Evolutionary conservation across 306 rosid genomes (phyloP).

Genomic region (Castanospermum australe): DNA sequence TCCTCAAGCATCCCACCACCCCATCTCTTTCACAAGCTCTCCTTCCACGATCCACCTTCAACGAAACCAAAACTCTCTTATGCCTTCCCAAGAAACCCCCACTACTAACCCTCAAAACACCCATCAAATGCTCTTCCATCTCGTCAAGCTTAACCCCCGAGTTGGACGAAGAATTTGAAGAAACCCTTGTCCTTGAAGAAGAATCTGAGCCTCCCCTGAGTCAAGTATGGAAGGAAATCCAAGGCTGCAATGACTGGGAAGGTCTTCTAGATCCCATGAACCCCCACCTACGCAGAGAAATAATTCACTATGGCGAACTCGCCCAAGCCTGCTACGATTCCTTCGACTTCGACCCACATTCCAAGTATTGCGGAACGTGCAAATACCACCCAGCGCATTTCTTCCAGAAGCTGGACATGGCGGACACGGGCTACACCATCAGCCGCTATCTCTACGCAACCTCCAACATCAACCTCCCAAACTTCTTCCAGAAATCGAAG

Average conservation of each 20-base stretch:
- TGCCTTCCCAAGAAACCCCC: not conserved
- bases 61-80: not conserved
- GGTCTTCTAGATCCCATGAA: conserved; percentile 57
- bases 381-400: conserved; percentile 52
- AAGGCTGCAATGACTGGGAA: conserved; percentile 61
- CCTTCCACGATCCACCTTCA: not conserved
- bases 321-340: conserved; percentile 68
- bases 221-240: conserved; percentile 57
- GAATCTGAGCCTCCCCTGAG: not conserved
- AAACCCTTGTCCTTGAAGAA: not conserved
- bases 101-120: not conserved
- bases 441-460: conserved; percentile 73
- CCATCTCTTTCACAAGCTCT: not conserved
- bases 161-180: not conserved
- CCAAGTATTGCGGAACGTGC: conserved; percentile 74
- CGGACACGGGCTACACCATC: conserved; percentile 42
- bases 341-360: conserved; percentile 69
- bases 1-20: not conserved
- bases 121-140: conserved; percentile 22
- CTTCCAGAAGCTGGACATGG: conserved; percentile 46
- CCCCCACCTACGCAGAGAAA: conserved; percentile 53
- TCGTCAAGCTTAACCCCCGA: conserved; percentile 29
- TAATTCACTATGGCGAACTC: conserved; percentile 61
- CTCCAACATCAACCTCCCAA: conserved; percentile 73
- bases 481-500: conserved; percentile 62